Percentiles rank a stretch among this genome's conserved stretches.
Conservation (phyloP, 306 rosid genomes). For the Comarum palustre region DNA sequence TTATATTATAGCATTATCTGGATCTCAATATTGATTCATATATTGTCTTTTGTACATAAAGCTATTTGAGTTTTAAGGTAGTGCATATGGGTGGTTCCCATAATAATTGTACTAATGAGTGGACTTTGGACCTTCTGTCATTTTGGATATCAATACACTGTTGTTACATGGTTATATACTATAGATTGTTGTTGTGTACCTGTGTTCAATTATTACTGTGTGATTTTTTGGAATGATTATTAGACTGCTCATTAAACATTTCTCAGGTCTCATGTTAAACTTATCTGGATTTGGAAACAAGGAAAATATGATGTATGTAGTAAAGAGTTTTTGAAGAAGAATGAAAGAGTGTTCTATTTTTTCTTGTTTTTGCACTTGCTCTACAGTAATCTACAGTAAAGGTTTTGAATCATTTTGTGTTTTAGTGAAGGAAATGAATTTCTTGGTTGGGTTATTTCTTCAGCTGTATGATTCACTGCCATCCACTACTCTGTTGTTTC, state of each 20-base stretch:
- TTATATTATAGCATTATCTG: conserved; percentile 7
- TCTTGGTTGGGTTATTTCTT: neutral
- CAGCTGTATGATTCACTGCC: neutral
- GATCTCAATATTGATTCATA: neutral
- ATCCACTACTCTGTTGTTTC: neutral
- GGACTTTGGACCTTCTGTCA: neutral
- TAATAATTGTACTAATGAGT: neutral
- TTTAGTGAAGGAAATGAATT: neutral
- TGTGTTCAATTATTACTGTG: neutral
- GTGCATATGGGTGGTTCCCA: conserved; percentile 1
- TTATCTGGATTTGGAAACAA: neutral
- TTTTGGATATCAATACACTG: neutral
- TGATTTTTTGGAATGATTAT: neutral
- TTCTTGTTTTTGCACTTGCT: neutral
- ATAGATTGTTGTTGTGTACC: neutral
- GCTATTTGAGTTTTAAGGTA: neutral
- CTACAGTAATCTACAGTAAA: neutral
- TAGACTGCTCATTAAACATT: neutral
- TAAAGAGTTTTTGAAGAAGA: neutral
- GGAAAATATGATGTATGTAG: neutral
- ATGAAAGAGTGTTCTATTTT: neutral
- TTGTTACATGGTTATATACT: neutral
- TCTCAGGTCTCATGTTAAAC: neutral
- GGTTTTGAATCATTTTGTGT: neutral
- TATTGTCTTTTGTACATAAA: conserved; percentile 13